Percentiles rank a stretch among this genome's conserved stretches.
Conservation (phyloP, 2,329 filamentous ascomycete genomes). For the Paecilomyces formosus region DNA sequence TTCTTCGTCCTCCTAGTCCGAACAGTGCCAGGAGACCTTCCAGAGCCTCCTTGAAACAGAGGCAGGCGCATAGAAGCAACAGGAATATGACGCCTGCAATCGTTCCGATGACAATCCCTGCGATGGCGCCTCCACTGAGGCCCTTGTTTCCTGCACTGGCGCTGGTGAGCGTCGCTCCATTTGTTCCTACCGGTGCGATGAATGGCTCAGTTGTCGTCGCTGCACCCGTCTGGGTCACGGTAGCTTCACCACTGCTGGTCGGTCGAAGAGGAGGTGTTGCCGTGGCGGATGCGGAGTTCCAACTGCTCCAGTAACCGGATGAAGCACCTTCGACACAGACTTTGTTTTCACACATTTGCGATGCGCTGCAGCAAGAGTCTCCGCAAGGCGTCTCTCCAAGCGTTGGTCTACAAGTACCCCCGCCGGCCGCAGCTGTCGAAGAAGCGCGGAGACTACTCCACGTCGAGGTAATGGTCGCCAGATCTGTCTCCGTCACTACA, state of each 20-base stretch:
- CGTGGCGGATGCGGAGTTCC: conserved; percentile 29
- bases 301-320: conserved; percentile 18
- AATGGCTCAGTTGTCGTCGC: conserved; percentile 39
- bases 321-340: conserved; percentile 36
- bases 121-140: conserved; percentile 43
- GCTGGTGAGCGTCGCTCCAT: conserved; percentile 30
- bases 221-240: conserved; percentile 34
- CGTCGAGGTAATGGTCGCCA: conserved; percentile 46
- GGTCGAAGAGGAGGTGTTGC: conserved; percentile 30
- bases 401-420: conserved; percentile 39
- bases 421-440: conserved; percentile 12
- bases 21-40: conserved; percentile 35
- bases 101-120: conserved; percentile 44
- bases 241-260: conserved; percentile 36
- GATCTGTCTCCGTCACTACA: conserved; percentile 44
- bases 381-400: conserved; percentile 39
- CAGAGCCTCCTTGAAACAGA: conserved; percentile 35
- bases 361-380: conserved; percentile 36
- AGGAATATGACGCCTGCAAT: conserved; percentile 39
- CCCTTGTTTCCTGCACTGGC: conserved; percentile 23
- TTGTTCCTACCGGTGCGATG: conserved; percentile 37
- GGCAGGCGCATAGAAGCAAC: conserved; percentile 36
- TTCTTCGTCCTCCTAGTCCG: conserved; percentile 30
- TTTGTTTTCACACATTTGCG: conserved; percentile 35
- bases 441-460: conserved; percentile 38